Evolutionary conservation across 768 basidiomycete genomes (phyloP), one percentile per base, ranked within the genome.

Genomic region (Dioszegia aurantiaca): DNA sequence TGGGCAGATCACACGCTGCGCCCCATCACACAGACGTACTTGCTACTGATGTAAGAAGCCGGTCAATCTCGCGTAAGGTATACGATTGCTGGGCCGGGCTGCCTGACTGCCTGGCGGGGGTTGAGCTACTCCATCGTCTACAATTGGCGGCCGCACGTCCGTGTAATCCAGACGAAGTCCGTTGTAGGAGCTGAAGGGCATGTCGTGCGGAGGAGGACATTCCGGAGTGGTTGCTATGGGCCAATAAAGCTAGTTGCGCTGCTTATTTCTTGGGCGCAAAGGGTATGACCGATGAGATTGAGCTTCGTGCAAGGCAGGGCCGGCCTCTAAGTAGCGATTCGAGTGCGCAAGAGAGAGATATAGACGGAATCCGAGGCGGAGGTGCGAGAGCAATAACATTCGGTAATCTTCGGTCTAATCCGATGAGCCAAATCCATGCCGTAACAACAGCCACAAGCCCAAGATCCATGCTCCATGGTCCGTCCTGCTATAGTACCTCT

Each of bases 61-160:
- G 60, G 51, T 75, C 74, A 23, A 75, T 66, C 61, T 69, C 68
- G 27, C 64, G 59, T 4, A 75, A 49, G 1, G 70, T 70, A 27
- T 65, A 59, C 19, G 67, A 61, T 39, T 68, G 61, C 46, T 72
- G 70, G 21, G 46, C 51, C 3, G 70, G 65, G 24, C 51, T 53
- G 12, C 37, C 37, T 2, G 51, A 21, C 26, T 53, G 51, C 21
- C 51, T 11, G 11, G 51, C 16, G 6, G 24, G 19, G 10, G 37
- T 26, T 1, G 51, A 53, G 37, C 51, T 53, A n/a, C 40, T 53
- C 4, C 26, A 41, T 27, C 51, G 9, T 3, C 8, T 33, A 30
- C 23, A 53, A 26, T 8, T 26, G 16, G 6, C 16, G n/a, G 17
- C n/a, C 11, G 28, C 5, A 4, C 26, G 28, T 28, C 51, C 11